phyloP scores from a whole-genome alignment of 1,284 basidiomycete species.

The Marasmius sp. region DNA sequence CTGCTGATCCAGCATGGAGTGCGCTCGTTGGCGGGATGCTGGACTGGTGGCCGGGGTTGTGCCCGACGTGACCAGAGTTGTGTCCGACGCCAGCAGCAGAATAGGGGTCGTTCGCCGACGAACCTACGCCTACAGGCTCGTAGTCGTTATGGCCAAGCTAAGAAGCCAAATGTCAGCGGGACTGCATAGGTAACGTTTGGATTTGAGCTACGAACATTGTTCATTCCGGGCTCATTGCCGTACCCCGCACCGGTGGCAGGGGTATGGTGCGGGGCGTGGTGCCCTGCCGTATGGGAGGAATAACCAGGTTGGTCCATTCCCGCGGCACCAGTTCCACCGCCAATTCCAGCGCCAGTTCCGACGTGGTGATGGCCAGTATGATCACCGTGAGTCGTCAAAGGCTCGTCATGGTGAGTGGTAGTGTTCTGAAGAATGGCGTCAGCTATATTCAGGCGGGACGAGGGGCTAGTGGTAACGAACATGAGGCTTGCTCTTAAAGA shows the following conservation, averaged over 20 bases:
- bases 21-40: neutral
- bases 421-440: neutral
- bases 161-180: neutral
- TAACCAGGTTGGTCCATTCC: too few relatives aligned
- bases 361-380: neutral
- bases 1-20: constrained; percentile 3
- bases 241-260: neutral
- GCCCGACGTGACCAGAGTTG: neutral
- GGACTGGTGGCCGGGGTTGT: neutral
- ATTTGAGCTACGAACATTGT: neutral
- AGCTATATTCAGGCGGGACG: neutral
- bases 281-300: too few relatives aligned
- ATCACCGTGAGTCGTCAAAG: neutral
- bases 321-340: neutral
- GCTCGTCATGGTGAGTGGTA: neutral
- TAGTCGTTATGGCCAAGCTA: neutral
- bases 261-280: neutral
- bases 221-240: neutral
- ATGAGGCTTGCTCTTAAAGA: constrained; percentile 20
- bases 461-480: neutral
- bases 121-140: neutral
- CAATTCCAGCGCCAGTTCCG: neutral
- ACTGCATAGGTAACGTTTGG: too few relatives aligned
- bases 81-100: constrained; percentile 5
- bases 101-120: neutral